Evolutionary conservation across 2,329 filamentous ascomycete genomes (phyloP).

Genomic region (Penicillium palitans): DNA sequence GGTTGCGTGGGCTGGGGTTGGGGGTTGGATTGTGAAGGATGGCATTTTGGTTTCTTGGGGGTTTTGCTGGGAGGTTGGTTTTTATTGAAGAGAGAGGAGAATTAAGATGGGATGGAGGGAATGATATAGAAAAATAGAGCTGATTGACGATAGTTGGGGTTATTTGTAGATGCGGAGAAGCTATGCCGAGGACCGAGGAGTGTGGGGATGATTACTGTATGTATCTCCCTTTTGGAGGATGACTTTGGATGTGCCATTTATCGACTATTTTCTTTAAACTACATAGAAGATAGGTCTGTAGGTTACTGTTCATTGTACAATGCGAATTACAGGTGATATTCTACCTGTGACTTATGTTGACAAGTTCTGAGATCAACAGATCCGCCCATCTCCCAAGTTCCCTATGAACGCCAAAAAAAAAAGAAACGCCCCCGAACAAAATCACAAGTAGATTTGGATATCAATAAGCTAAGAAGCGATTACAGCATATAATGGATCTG

Average conservation of each 20-base stretch:
- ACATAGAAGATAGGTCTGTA: background rate
- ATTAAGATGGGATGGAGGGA: background rate
- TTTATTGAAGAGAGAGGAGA: background rate
- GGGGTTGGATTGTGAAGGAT: conserved; percentile 32
- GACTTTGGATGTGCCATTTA: background rate
- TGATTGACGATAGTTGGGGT: background rate
- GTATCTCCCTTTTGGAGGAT: background rate
- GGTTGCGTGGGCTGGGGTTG: conserved; percentile 33
- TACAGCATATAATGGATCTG: background rate
- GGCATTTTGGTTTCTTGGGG: conserved; percentile 20
- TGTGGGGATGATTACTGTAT: conserved; percentile 10
- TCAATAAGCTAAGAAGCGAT: conserved; percentile 12
- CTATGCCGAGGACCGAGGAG: conserved; percentile 26
- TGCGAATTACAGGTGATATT: conserved; percentile 2
- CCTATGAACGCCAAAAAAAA: conserved; percentile 18
- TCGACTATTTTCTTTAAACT: background rate
- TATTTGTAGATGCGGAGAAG: conserved; percentile 20
- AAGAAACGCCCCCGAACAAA: conserved; percentile 17
- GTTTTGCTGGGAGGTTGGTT: background rate
- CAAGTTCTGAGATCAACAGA: conserved; percentile 14
- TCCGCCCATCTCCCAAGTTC: conserved; percentile 5
- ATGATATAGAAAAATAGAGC: background rate
- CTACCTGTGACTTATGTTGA: background rate
- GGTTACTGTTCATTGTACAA: background rate
- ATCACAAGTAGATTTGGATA: conserved; percentile 20